Evolutionary conservation across 352 stramenopile species (phyloP).

Genomic region (Globisporangium nunn): DNA sequence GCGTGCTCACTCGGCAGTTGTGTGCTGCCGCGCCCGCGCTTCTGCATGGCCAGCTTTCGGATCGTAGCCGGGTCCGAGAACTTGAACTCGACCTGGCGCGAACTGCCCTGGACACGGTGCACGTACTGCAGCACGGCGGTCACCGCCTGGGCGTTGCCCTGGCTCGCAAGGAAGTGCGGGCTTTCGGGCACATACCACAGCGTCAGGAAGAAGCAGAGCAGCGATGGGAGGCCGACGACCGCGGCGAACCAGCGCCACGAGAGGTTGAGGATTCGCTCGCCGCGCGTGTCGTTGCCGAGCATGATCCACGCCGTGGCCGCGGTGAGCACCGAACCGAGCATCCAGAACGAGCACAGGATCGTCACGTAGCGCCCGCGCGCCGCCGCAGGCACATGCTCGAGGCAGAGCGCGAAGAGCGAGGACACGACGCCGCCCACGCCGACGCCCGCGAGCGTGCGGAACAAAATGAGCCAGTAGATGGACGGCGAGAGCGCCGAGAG

Average conservation of each 20-base stretch:
- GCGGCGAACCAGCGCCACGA: conserved; percentile 82
- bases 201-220: conserved; percentile 57
- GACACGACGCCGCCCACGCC: conserved; percentile 86
- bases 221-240: conserved; percentile 65
- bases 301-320: conserved; percentile 82
- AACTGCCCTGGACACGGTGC: conserved; percentile 37
- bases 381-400: conserved; percentile 75
- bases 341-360: conserved; percentile 89
- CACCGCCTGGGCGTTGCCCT: conserved; percentile 44
- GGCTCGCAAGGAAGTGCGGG: conserved; percentile 65
- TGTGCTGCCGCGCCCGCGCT: background rate
- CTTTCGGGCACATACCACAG: conserved; percentile 76
- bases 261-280: conserved; percentile 56
- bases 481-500: conserved; percentile 66
- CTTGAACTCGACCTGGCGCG: conserved; percentile 53
- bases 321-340: conserved; percentile 81
- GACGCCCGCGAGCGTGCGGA: conserved; percentile 51
- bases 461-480: conserved; percentile 75
- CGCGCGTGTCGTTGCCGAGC: conserved; percentile 53
- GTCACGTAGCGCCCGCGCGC: conserved; percentile 75
- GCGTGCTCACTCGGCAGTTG: conserved; percentile 20
- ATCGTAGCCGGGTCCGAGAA: conserved; percentile 41
- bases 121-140: conserved; percentile 62
- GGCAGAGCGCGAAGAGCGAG: conserved; percentile 76
- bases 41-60: background rate